These are phyloP conservation scores for Monosporascus sp. DNA, from an alignment of 2,329 filamentous ascomycete genomes.

Conservation along the genomic window DNA sequence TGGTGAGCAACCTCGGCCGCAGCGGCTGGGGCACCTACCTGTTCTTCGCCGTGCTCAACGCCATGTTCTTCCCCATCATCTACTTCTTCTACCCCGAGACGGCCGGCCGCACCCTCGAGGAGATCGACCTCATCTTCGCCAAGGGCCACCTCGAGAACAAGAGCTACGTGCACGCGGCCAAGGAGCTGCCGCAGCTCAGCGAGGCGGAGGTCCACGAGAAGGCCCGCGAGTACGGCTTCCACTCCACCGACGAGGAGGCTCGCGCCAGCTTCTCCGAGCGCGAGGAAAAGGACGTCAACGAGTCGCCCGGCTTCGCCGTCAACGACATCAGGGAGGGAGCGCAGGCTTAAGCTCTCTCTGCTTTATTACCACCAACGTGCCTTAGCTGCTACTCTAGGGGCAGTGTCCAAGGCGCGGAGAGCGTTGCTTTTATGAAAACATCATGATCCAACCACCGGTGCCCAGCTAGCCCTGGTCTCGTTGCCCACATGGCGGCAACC, in stretches of 20 bases:
- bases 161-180: constrained; percentile 53
- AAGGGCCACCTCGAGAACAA: constrained; percentile 55
- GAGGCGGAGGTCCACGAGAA: constrained; percentile 48
- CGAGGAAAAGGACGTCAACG: constrained; percentile 11
- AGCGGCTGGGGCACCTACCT: constrained; percentile 42
- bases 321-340: background rate
- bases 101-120: constrained; percentile 43
- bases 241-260: constrained; percentile 17
- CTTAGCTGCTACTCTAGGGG: background rate
- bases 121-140: constrained; percentile 54
- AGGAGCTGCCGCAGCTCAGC: constrained; percentile 48
- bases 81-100: constrained; percentile 51
- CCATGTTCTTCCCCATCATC: constrained; percentile 38
- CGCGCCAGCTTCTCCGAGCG: constrained; percentile 8
- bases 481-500: too few relatives aligned
- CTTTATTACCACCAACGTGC: background rate
- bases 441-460: too few relatives aligned
- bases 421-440: background rate
- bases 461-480: too few relatives aligned
- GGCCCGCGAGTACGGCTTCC: constrained; percentile 27
- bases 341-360: background rate
- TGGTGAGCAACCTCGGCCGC: constrained; percentile 47
- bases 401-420: too few relatives aligned
- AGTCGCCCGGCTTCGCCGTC: background rate
- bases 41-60: constrained; percentile 42